Evolutionary conservation across 2,329 filamentous ascomycete genomes (phyloP).

Genomic region (Ramularia collo-cygni): DNA sequence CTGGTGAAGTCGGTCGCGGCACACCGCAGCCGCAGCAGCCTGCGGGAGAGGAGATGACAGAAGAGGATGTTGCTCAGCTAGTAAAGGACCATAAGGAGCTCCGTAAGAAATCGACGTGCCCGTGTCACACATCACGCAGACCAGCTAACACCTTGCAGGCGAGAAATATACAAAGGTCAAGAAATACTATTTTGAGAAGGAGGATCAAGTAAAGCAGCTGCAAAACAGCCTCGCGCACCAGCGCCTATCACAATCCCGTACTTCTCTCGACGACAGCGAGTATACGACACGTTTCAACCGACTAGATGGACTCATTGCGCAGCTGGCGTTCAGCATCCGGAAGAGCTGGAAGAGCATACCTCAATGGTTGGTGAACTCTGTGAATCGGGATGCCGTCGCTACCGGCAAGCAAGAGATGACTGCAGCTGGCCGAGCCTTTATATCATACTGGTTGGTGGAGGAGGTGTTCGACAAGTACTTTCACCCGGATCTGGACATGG

Average conservation of each 20-base stretch:
- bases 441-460: conserved; percentile 83
- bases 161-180: conserved; percentile 98
- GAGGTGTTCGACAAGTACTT: conserved; percentile 89
- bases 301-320: conserved; percentile 87
- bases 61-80: conserved; percentile 42
- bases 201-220: conserved; percentile 80
- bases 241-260: conserved; percentile 86
- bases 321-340: conserved; percentile 89
- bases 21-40: conserved; percentile 40
- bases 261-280: conserved; percentile 90
- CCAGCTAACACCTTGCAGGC: conserved; percentile 47
- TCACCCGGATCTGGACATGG: conserved; percentile 75
- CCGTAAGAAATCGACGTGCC: no score
- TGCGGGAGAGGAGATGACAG: conserved; percentile 37
- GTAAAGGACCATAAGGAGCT: conserved; percentile 46
- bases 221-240: conserved; percentile 98
- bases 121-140: background rate
- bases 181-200: conserved; percentile 91
- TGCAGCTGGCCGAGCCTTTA: conserved; percentile 79
- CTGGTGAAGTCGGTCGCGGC: conserved; percentile 22
- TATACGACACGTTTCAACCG: conserved; percentile 84
- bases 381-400: conserved; percentile 77
- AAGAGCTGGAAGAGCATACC: conserved; percentile 87
- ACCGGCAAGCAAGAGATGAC: conserved; percentile 98
- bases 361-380: conserved; percentile 67